Evolutionary conservation across 2,329 filamentous ascomycete genomes (phyloP), one percentile per base, ranked within the genome.

Genomic region (Ceratocystis huliohia): DNA sequence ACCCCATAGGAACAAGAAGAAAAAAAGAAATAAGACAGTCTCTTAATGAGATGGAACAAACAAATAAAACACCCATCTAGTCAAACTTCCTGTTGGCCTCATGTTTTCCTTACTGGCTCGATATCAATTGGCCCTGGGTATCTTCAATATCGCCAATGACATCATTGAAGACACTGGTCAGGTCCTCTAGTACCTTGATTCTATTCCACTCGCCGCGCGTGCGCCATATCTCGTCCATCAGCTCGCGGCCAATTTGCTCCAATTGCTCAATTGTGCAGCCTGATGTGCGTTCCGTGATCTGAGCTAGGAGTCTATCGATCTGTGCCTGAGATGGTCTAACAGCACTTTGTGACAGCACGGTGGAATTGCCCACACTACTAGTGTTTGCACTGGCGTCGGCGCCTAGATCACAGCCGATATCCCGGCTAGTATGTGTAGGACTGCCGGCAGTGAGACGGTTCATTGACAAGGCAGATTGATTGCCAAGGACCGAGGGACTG

Each of bases 161-260:
- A 37, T 86, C 84, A 71, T 95, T 92, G 74, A 96, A 96, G 3
- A 88, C 84, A 17, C 82, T 79, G 53, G 79, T 79, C 46, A 95
- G 81, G 46, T 80, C 77, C 59, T 77, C 78, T 15, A 87, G 80
- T 15, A 96, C 91, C 71, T 81, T 81, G 71, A 85, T 87, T 56
- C 94, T 84, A 75, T 99, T 94, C 84, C 89, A 94, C 72, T 95
- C 87, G 61, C 84, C 82, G 63, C 91, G 83, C 68, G 82, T 83
- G 68, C 81, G 81, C 94, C 94, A 99, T 57, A 97, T 83, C 69
- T 87, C 85, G 68, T 93, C 88, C 93, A 97, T 97, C 69, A 97
- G 79, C 70, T 88, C 85, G 6, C 91, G 87, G 74, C 92, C 92
- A 74, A 96, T 87, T 75, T 97, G 93, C 78, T 97, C 93, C 22